Base-by-base conservation (phyloP, 352 stramenopile genomes). In the Globisporangium nagaii region DNA sequence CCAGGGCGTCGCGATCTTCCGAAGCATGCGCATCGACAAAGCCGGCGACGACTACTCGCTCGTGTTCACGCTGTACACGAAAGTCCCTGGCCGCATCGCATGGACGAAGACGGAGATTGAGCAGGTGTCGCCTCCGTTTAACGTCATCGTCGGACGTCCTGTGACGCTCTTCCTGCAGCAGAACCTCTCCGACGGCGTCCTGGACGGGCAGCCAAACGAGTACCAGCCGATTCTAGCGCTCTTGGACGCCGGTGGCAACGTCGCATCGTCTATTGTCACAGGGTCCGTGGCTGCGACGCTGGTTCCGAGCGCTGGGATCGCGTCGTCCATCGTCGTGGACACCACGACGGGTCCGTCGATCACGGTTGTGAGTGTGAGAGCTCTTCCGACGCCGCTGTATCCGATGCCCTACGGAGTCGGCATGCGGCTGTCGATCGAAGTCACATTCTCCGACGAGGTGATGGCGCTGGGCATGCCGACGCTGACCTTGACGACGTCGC, bases 401-500 rank as follows among this genome's bases (percentile, higher is more conserved):
- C 58, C 65, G 4, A 67, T 72, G 56, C 76, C 84, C 15, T 92
- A 82, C 25, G 81, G 83, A 12, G 79, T 88, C 6, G 84, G 84
- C 0, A 75, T 81, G 27, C 66, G 66, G 0, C 54, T 95, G 0
- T 70, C 56, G 4, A 53, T 95, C 37, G 65, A 84, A 63, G 68
- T 95, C 3, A 80, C 66, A 13, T 95, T 93, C 58, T 90, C 83
- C 1, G 82, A 93, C 34, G 82, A 95, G 52, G 79, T 95, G 4
- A 62, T 71, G 20, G 77, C 72, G 3, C 68, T 63, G 25, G 84
- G 84, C 6, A 56, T 73, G 17, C 78, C 84, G 1, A 79, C 59
- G 40, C 60, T 93, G 12, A 59, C 68, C 24, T 65, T 95, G 3
- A 64, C 64, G 25, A 72, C 75, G 41, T 80, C 71, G 1, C 63